Conservation (phyloP, 345 rosid genomes). For the Eucalyptus brandiana region DNA sequence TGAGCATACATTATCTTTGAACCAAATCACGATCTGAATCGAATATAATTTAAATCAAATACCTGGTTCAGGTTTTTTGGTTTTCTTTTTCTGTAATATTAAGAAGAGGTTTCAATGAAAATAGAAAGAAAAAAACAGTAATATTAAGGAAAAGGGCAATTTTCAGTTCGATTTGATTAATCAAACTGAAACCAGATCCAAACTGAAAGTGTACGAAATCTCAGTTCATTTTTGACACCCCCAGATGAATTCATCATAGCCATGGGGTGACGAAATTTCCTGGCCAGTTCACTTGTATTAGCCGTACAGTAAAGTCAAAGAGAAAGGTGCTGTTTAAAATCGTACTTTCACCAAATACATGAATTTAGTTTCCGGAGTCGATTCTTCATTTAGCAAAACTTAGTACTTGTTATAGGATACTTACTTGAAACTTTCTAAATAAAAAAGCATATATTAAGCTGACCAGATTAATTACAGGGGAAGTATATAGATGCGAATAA, state of each 20-base stretch:
- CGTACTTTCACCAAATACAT: not conserved
- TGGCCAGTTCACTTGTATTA: not conserved
- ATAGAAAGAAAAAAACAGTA: not conserved
- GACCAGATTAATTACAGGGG: not conserved
- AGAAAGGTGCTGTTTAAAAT: not conserved
- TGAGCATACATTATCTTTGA: not conserved
- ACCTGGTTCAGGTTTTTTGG: not conserved
- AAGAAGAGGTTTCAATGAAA: not conserved
- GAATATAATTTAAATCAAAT: too few species aligned
- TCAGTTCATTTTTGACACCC: too few species aligned
- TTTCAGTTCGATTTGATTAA: not conserved
- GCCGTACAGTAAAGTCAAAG: not conserved
- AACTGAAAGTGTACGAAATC: too few species aligned
- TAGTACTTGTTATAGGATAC: not conserved
- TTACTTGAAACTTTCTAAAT: not conserved
- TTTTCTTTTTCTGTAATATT: not conserved
- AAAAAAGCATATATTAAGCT: not conserved
- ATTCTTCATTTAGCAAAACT: not conserved
- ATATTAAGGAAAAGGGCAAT: not conserved
- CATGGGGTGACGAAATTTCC: not conserved
- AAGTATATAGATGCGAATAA: not conserved
- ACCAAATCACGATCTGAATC: rapidly evolving
- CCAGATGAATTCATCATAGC: not conserved
- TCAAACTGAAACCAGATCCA: not conserved
- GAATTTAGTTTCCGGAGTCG: not conserved